Conservation (phyloP, 2,329 filamentous ascomycete genomes). For the Epichloe typhina region DNA sequence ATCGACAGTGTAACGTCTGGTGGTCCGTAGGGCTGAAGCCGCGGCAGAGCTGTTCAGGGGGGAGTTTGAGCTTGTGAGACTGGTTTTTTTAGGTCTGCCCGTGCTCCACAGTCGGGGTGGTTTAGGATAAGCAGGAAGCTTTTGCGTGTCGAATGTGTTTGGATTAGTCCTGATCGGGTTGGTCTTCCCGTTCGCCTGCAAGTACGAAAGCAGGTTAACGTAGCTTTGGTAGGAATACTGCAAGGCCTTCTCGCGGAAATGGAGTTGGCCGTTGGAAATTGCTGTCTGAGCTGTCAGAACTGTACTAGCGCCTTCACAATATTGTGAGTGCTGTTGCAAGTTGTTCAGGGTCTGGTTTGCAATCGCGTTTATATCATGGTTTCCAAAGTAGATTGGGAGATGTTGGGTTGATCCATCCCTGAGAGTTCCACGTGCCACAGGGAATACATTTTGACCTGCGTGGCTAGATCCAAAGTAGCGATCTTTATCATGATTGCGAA, state of each 20-base stretch:
- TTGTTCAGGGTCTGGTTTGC: not conserved
- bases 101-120: conserved; percentile 23
- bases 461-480: not conserved
- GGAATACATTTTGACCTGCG: not conserved
- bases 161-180: conserved; percentile 25
- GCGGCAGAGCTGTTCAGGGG: not conserved
- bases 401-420: not conserved
- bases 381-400: not conserved
- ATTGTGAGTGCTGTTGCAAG: not conserved
- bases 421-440: not conserved
- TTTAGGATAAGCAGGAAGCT: conserved; percentile 42
- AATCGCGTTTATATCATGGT: not conserved
- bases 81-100: not conserved
- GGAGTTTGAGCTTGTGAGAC: not conserved
- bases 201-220: conserved; percentile 52
- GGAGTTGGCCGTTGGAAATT: not conserved
- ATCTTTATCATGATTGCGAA: conserved; percentile 2
- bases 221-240: conserved; percentile 61
- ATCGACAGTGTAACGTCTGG: conserved; percentile 2
- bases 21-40: not conserved
- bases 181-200: conserved; percentile 46
- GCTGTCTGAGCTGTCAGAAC: not conserved
- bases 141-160: conserved; percentile 27
- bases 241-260: conserved; percentile 55
- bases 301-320: not conserved